Evolutionary conservation across 228 moss, liverwort and hornwort species (phyloP), one percentile per base, ranked within the genome.

Genomic region (Sphagnum fallax): DNA sequence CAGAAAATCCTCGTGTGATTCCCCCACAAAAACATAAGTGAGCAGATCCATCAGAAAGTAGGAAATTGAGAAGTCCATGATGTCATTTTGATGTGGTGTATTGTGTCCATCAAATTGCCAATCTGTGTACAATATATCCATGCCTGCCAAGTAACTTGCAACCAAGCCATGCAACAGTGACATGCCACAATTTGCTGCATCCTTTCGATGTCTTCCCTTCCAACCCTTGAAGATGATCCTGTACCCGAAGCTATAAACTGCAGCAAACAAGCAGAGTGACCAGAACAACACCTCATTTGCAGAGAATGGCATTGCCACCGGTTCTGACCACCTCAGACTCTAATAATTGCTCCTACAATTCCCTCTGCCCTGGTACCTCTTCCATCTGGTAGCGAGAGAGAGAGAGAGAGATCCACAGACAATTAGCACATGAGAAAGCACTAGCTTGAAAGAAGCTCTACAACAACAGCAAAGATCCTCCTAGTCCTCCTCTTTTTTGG

Each of bases 31-130:
- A 60, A 85, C 11, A 67, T 81, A 85, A 71, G 81, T 81, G 13
- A 85, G 16, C 62, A 85, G 51, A 58, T 85, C 85, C 7, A 85
- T 53, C 4, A 81, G 48, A 68, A 85, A 85, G 71, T 85, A 85
- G 6, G 85, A 81, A 81, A 85, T 85, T 69, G 78, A 81, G 63
- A 78, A 85, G 68, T 85, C 85, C 85, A 85, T 85, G 64, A 85
- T 76, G 63, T 72, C 66, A 60, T 74, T 76, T 48, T 85, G 81
- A 50, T 47, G 49, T 8, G 64, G 10, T 10, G 58, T 78, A 65
- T 85, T 85, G 2, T 74, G 78, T 4, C 72, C 85, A 62, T 81
- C 85, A 48, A 81, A 72, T 16, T 52, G 50, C 81, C 78, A 81
- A 48, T 72, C 52, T 16, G 61, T 18, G 5, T 52, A 63, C 1